Evolutionary conservation across 2,329 filamentous ascomycete species (phyloP).

Genomic region (Trichoderma gracile): DNA sequence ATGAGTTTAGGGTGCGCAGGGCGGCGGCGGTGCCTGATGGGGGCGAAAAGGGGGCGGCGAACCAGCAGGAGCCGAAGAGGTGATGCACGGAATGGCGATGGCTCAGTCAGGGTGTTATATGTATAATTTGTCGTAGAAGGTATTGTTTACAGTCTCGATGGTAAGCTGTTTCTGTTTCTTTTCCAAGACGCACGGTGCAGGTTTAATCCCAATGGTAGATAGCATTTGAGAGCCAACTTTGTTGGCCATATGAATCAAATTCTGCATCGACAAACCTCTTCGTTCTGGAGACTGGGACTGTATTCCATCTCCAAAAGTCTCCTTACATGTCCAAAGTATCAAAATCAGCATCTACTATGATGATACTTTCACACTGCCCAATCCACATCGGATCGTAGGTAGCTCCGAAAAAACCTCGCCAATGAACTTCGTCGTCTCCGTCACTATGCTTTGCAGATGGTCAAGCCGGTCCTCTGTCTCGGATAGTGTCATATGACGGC

Average conservation of each 20-base stretch:
- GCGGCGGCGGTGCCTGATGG: background rate
- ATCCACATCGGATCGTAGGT: background rate
- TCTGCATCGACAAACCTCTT: no score
- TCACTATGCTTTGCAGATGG: background rate
- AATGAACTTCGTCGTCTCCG: background rate
- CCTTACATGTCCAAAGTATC: no score
- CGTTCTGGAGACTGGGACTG: no score
- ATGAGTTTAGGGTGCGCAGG: background rate
- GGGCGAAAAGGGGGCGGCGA: conserved; percentile 7
- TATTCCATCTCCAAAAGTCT: no score
- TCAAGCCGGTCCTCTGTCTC: background rate
- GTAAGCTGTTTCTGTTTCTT: no score
- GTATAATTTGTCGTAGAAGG: background rate
- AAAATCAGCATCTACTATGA: background rate
- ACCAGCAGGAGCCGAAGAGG: background rate
- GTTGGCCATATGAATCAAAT: no score
- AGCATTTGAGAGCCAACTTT: no score
- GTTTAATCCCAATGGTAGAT: no score
- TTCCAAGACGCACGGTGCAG: background rate
- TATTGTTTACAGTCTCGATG: background rate
- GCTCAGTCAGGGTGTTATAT: no score
- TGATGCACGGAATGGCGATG: background rate
- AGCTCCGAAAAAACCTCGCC: background rate
- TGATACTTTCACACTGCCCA: background rate
- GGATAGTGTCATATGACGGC: no score